These are phyloP conservation scores for Vigna radiata DNA, from an alignment of 306 rosid species.

Conservation along the genomic window DNA sequence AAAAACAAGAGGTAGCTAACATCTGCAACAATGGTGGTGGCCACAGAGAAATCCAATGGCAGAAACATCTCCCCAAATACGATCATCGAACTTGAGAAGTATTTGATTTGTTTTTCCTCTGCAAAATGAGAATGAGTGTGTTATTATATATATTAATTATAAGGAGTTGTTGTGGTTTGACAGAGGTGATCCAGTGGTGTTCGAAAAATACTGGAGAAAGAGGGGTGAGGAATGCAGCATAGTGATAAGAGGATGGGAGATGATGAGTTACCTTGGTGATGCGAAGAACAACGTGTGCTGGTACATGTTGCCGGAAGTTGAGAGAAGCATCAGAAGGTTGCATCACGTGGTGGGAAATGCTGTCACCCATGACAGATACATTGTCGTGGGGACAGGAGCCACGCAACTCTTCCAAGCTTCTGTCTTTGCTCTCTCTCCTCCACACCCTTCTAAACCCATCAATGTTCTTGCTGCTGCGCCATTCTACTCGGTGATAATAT, in stretches of 20 bases:
- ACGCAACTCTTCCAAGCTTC: conserved; percentile 78
- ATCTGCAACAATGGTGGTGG: conserved; percentile 33
- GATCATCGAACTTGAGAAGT: conserved; percentile 63
- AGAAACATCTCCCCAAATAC: conserved; percentile 33
- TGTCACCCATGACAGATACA: conserved; percentile 47
- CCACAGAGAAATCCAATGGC: background rate
- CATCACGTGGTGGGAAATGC: conserved; percentile 75
- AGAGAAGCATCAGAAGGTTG: conserved; percentile 54
- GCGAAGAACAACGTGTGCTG: conserved; percentile 55
- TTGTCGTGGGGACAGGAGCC: conserved; percentile 79
- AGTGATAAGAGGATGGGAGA: conserved; percentile 63
- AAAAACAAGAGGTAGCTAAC: background rate
- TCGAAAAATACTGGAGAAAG: conserved; percentile 59
- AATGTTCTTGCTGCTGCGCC: conserved; percentile 76
- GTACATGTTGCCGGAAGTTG: conserved; percentile 63
- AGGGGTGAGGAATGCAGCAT: conserved; percentile 61
- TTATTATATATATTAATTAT: no score
- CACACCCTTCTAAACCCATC: conserved; percentile 48
- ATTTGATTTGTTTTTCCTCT: background rate
- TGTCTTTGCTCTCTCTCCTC: conserved; percentile 64
- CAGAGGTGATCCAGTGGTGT: conserved; percentile 75
- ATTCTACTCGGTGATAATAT: conserved; percentile 68
- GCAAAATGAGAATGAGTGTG: background rate
- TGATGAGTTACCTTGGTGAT: conserved; percentile 66
- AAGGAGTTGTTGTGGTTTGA: no score